Evolutionary conservation across 495 filamentous ascomycete species (phyloP).

Genomic region (Friedmanniomyces simplex): DNA sequence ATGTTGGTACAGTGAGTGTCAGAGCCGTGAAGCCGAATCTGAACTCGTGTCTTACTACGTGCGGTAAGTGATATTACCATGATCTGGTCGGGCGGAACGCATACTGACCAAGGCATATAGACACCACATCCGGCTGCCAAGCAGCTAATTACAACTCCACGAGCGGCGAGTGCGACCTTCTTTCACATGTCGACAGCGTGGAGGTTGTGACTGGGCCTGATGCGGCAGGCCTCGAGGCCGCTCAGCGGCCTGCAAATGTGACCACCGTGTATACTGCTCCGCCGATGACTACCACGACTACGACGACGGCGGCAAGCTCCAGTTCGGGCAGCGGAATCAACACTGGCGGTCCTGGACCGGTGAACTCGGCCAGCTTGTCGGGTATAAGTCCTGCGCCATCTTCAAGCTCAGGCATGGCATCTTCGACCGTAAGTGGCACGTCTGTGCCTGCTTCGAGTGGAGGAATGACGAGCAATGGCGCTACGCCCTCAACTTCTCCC

Average conservation of each 20-base stretch:
- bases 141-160: constrained; percentile 14
- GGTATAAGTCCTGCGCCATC: not conserved
- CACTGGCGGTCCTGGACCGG: constrained; percentile 3
- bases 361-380: not conserved
- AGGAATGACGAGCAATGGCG: not conserved
- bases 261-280: constrained; percentile 6
- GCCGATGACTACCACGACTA: constrained; percentile 1
- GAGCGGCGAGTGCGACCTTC: constrained; percentile 3
- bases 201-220: not conserved
- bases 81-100: not conserved
- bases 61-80: not conserved
- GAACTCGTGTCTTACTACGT: constrained; percentile 1
- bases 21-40: constrained; percentile 5
- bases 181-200: not conserved
- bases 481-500: not conserved
- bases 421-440: not conserved
- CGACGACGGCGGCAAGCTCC: not conserved
- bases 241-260: constrained; percentile 4
- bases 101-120: not conserved
- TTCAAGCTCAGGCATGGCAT: not conserved
- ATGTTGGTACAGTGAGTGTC: constrained; percentile 1
- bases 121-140: constrained; percentile 1
- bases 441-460: no score
- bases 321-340: not conserved
- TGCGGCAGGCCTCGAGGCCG: constrained; percentile 3